Percentiles rank a stretch among this genome's conserved stretches.
Evolutionary conservation across 495 filamentous ascomycete genomes (phyloP).

Genomic region (Thermochaetoides thermophila): DNA sequence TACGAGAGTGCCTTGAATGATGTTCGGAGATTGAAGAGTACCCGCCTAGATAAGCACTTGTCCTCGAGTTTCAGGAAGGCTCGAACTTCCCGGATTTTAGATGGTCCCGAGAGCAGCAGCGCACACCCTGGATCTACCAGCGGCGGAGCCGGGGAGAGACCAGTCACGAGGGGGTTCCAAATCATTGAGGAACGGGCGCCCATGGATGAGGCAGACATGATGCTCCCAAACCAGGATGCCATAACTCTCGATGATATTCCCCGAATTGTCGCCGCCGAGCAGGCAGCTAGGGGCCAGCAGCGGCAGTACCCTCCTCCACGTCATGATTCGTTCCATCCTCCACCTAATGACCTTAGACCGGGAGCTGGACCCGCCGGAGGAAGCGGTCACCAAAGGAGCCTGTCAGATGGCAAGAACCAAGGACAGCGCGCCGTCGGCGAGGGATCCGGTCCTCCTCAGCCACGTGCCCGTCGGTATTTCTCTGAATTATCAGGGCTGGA

Average conservation of each 20-base stretch:
- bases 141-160: slow-evolving; percentile 42
- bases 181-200: slow-evolving; percentile 79
- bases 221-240: slow-evolving; percentile 80
- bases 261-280: slow-evolving; percentile 89
- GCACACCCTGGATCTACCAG: slow-evolving; percentile 69
- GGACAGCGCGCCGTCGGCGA: slow-evolving; percentile 34
- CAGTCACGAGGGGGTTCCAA: slow-evolving; percentile 41
- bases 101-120: slow-evolving; percentile 70
- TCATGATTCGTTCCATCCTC: slow-evolving; percentile 55
- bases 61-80: slow-evolving; percentile 85
- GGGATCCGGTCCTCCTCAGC: slow-evolving; percentile 32
- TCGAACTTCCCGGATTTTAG: slow-evolving; percentile 80
- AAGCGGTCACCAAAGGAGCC: slow-evolving; percentile 58
- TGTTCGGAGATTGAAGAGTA: slow-evolving; percentile 80
- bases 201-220: slow-evolving; percentile 58
- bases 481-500: slow-evolving; percentile 91
- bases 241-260: slow-evolving; percentile 94
- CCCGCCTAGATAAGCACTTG: slow-evolving; percentile 81
- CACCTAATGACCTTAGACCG: slow-evolving; percentile 48
- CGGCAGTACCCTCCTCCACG: slow-evolving; percentile 67
- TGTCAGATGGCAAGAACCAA: slow-evolving; percentile 47
- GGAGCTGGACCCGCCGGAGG: slow-evolving; percentile 6
- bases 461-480: slow-evolving; percentile 66
- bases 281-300: slow-evolving; percentile 86
- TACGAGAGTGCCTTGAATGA: slow-evolving; percentile 95